These are phyloP conservation scores for Beta corolliflora DNA, from an alignment of 179 eudicot species.

Conservation along the genomic window DNA sequence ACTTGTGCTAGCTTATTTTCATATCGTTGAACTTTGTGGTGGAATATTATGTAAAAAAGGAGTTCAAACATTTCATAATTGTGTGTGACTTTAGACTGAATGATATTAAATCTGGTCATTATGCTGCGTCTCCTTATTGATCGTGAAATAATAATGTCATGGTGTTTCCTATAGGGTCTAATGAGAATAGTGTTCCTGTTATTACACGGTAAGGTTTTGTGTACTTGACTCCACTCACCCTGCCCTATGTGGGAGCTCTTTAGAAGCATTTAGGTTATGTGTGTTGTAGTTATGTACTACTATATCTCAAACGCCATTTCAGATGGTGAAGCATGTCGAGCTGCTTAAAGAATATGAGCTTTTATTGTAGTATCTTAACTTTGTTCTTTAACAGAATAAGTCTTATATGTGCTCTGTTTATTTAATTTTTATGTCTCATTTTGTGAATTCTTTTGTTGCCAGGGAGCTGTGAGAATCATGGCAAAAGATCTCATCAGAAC, in stretches of 20 bases:
- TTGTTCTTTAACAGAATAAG: not conserved
- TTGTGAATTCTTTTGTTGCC: constrained; percentile 22
- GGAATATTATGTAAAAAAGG: not conserved
- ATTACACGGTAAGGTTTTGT: not conserved
- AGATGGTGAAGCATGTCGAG: not conserved
- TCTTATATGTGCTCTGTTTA: not conserved
- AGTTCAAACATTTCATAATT: not conserved
- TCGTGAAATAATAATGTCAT: not conserved
- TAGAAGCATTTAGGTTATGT: not conserved
- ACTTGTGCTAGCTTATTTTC: not conserved
- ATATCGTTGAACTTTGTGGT: not conserved
- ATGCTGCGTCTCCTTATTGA: not conserved
- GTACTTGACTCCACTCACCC: not conserved
- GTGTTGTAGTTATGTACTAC: not conserved
- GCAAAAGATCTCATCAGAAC: constrained; percentile 97
- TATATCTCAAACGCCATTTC: not conserved
- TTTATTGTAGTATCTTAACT: not conserved
- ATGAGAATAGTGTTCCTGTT: not conserved
- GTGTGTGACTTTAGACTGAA: not conserved
- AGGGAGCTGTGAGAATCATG: constrained; percentile 99
- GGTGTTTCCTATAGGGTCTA: not conserved
- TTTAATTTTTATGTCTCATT: constrained; percentile 1
- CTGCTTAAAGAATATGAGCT: not conserved
- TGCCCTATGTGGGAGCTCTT: not conserved
- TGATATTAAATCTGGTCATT: not conserved